Evolutionary conservation across 805 yeast species (phyloP).

Genomic region (Yamadazyma takamatsuzukensis): DNA sequence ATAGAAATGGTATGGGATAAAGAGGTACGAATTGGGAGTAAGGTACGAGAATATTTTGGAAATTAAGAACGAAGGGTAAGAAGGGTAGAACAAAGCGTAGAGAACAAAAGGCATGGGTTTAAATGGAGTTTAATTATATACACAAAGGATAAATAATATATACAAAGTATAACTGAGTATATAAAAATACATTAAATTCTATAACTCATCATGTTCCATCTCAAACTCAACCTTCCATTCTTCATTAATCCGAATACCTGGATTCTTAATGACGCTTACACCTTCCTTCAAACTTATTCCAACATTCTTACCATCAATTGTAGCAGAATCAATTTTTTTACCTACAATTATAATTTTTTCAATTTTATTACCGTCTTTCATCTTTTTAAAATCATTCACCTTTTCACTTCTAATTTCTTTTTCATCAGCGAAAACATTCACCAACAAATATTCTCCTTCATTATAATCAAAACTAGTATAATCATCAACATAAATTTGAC

Average conservation of each 20-base stretch:
- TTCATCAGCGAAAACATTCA: conserved; percentile 27
- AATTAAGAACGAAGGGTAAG: too few relatives aligned
- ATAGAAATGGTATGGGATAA: conserved; percentile 17
- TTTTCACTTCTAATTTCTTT: conserved; percentile 5
- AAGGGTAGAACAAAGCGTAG: too few relatives aligned
- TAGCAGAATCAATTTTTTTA: conserved; percentile 16
- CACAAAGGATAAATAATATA: too few relatives aligned
- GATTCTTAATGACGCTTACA: conserved; percentile 42
- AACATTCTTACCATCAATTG: conserved; percentile 29
- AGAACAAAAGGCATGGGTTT: too few relatives aligned
- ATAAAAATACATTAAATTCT: background rate
- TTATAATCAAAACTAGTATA: conserved; percentile 66
- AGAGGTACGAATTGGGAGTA: too few relatives aligned
- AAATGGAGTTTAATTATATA: too few relatives aligned
- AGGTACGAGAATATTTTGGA: too few relatives aligned
- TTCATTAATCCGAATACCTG: conserved; percentile 42
- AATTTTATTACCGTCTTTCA: conserved; percentile 40
- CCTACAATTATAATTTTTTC: conserved; percentile 55
- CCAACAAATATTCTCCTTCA: conserved; percentile 45
- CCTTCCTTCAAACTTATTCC: conserved; percentile 10
- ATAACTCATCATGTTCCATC: conserved; percentile 26
- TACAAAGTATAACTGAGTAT: background rate
- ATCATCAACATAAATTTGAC: conserved; percentile 75
- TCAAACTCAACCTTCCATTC: conserved; percentile 45
- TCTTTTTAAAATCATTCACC: conserved; percentile 12